Evolutionary conservation across 768 basidiomycete genomes (phyloP), one percentile per base, ranked within the genome.

Genomic region (Collybia nuda): DNA sequence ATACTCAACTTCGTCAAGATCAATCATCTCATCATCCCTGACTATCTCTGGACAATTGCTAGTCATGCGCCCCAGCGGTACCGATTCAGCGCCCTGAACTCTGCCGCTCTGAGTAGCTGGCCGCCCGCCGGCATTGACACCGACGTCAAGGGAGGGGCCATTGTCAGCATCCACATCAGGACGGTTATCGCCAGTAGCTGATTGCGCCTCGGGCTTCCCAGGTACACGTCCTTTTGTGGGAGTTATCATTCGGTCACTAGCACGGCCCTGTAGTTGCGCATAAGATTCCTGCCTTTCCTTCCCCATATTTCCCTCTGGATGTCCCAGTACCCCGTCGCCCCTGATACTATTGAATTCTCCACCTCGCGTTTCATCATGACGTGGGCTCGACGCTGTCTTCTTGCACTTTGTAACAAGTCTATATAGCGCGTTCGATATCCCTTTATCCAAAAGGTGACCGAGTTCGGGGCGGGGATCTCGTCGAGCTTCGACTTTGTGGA

Each of bases 1-100:
- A 51, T 70, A 68, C 37, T 58, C 67, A 40, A 68, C 62, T 29
- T 74, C 70, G 61, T 75, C 73, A 38, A 71, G 52, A 43, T 62
- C 56, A 18, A 59, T 50, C 44, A 24, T 38, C n/a, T 38, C 47
- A 24, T 51, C 51, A 50, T 56, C 43, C 44, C 35, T 48, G 15
- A 37, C 18, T 32, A 39, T 56, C 28, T 55, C 49, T 44, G 35
- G 35, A 32, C 35, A 15, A 11, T 47, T 26, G 3, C 40, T 18
- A 35, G 49, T 29, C 15, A 24, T 36, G 29, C 9, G 21, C 19
- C 24, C 12, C 48, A 41, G 51, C 48, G 48, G 41, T 29, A 50
- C 24, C 19, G 50, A 52, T 28, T 18, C 39, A 24, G 11, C 46
- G 21, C 32, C n/a, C 15, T 56, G 43, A 24, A 50, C 40, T 40